Percentiles rank a stretch among this genome's conserved stretches.
Evolutionary conservation across 2,329 filamentous ascomycete genomes (phyloP).

Genomic region (Talaromyces piceae): DNA sequence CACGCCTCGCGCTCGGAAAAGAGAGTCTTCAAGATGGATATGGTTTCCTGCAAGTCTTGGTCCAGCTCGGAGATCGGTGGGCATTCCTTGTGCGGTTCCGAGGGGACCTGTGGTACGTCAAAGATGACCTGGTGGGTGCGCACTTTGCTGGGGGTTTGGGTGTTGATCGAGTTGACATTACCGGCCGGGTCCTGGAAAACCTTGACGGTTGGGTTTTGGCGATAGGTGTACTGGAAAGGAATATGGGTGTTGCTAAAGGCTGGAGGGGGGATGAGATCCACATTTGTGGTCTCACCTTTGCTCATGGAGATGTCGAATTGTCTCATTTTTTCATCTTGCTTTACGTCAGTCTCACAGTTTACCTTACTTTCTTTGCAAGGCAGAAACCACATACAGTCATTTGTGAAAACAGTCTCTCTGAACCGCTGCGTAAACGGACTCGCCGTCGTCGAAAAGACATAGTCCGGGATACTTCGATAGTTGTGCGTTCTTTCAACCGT

Average conservation of each 20-base stretch:
- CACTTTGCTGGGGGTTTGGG: constrained; percentile 50
- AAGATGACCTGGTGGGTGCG: constrained; percentile 53
- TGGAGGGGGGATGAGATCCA: constrained; percentile 71
- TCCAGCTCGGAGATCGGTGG: constrained; percentile 45
- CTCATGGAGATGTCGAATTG: constrained; percentile 58
- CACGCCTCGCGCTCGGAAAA: constrained; percentile 73
- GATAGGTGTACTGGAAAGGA: constrained; percentile 66
- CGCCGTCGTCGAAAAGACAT: constrained; percentile 66
- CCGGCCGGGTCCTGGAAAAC: constrained; percentile 50
- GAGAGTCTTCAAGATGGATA: constrained; percentile 56
- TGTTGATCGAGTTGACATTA: constrained; percentile 54
- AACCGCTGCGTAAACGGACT: constrained; percentile 66
- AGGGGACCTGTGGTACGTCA: constrained; percentile 56
- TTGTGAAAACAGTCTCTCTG: constrained; percentile 61
- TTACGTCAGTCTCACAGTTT: background rate
- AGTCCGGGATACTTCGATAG: constrained; percentile 80
- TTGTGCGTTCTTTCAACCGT: constrained; percentile 73
- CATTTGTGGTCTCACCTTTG: constrained; percentile 46
- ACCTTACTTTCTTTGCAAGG: background rate
- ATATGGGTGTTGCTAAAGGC: constrained; percentile 67
- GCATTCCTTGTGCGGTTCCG: constrained; percentile 50
- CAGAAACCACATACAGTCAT: constrained; percentile 53
- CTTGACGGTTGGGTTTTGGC: constrained; percentile 74
- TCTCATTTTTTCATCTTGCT: constrained; percentile 49
- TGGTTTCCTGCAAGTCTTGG: constrained; percentile 54